Percentiles rank a stretch among this genome's conserved stretches.
Conservation (phyloP, 441 rosid genomes). For the Isatis lusitanica region DNA sequence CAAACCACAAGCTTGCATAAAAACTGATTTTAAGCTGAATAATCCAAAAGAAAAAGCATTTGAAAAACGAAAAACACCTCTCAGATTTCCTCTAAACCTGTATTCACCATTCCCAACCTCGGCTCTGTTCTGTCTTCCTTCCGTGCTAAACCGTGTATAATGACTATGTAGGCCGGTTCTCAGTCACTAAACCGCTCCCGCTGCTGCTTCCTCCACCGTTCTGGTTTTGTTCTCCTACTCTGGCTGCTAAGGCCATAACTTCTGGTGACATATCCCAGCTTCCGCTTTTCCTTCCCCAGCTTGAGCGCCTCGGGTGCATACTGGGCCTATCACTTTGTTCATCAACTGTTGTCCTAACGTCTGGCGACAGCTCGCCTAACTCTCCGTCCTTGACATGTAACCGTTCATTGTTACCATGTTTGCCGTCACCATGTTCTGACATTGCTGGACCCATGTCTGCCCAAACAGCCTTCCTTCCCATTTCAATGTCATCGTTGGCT, state of each 20-base stretch:
- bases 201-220: slow-evolving; percentile 62
- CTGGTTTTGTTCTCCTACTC: slow-evolving; percentile 77
- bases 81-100: slow-evolving; percentile 22
- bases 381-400: slow-evolving; percentile 74
- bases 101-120: slow-evolving; percentile 34
- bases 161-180: slow-evolving; percentile 45
- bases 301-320: slow-evolving; percentile 79
- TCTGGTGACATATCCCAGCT: slow-evolving; percentile 98
- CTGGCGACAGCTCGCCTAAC: slow-evolving; percentile 68
- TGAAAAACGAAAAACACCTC: slow-evolving; percentile 8
- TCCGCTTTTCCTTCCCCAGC: slow-evolving; percentile 97
- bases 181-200: slow-evolving; percentile 49
- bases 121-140: slow-evolving; percentile 14
- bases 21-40: slow-evolving; percentile 27
- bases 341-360: slow-evolving; percentile 64
- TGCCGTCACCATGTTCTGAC: slow-evolving; percentile 60
- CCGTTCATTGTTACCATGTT: slow-evolving; percentile 54
- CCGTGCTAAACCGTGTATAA: slow-evolving; percentile 24
- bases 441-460: slow-evolving; percentile 63
- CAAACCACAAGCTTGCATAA: slow-evolving; percentile 27
- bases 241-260: slow-evolving; percentile 84
- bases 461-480: slow-evolving; percentile 87
- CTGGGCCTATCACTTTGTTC: slow-evolving; percentile 60
- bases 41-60: slow-evolving; percentile 12
- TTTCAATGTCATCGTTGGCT: slow-evolving; percentile 75